A percentile compares a stretch with the other conserved stretches of the same genome.
Evolutionary conservation across 164 flowering plant species (phyloP).

Genomic region (Stephania yunnanensis): DNA sequence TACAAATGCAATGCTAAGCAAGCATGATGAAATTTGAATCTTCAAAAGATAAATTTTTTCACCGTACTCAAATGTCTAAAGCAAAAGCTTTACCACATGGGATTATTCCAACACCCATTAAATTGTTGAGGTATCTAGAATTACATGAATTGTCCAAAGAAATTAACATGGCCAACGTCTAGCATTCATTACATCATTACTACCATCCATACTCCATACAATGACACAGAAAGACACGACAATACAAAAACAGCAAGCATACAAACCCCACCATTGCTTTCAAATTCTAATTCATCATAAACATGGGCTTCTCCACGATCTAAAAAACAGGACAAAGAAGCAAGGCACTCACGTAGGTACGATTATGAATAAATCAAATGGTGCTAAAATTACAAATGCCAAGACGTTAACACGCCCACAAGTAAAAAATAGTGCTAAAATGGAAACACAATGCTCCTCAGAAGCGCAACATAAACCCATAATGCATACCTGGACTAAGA

Average conservation of each 20-base stretch:
- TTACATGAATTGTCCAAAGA: background rate
- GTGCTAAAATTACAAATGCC: background rate
- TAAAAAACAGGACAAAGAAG: too few species aligned
- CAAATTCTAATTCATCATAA: background rate
- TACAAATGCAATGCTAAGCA: too few species aligned
- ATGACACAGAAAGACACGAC: background rate
- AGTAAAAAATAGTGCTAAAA: too few species aligned
- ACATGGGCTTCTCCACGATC: too few species aligned
- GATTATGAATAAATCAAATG: too few species aligned
- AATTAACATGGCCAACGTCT: background rate
- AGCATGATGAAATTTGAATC: too few species aligned
- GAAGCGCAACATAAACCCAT: background rate
- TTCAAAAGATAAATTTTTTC: too few species aligned
- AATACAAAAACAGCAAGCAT: background rate
- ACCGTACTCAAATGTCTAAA: too few species aligned
- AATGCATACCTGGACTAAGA: slow-evolving; percentile 70
- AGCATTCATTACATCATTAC: background rate
- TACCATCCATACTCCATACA: background rate
- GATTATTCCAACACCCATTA: background rate
- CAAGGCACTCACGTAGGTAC: too few species aligned
- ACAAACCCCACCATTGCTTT: background rate
- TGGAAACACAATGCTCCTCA: background rate
- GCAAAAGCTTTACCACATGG: background rate
- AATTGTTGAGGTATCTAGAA: background rate
- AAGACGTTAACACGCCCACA: background rate